Conservation (phyloP, 2,329 filamentous ascomycete genomes). For the Microsporum audouinii region DNA sequence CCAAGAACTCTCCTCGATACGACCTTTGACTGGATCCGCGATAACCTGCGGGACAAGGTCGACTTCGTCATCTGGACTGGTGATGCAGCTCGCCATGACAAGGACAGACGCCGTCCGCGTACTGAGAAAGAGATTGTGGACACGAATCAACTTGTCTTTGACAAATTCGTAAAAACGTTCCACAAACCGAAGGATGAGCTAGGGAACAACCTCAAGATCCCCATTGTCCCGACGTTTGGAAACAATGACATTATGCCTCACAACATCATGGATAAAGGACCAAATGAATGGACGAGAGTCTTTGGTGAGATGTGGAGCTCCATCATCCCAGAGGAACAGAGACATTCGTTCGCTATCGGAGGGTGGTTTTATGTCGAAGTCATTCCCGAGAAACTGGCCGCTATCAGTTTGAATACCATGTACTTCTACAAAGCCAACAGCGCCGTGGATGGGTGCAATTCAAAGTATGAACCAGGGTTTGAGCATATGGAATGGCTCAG, state of each 20-base stretch:
- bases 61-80: slow-evolving; percentile 93
- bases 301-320: slow-evolving; percentile 69
- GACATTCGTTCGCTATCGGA: slow-evolving; percentile 79
- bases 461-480: slow-evolving; percentile 72
- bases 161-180: slow-evolving; percentile 67
- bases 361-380: slow-evolving; percentile 95
- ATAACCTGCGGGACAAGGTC: slow-evolving; percentile 63
- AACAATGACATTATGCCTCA: slow-evolving; percentile 98
- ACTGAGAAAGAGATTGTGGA: slow-evolving; percentile 62
- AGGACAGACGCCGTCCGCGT: slow-evolving; percentile 68
- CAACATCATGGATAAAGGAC: slow-evolving; percentile 78
- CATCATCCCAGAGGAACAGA: slow-evolving; percentile 87
- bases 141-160: slow-evolving; percentile 63
- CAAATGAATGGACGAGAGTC: slow-evolving; percentile 70
- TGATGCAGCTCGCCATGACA: slow-evolving; percentile 81
- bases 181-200: slow-evolving; percentile 4
- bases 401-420: slow-evolving; percentile 91
- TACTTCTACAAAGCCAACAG: slow-evolving; percentile 93
- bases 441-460: slow-evolving; percentile 79
- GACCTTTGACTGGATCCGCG: slow-evolving; percentile 78
- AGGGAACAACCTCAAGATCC: slow-evolving; percentile 52
- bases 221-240: slow-evolving; percentile 79
- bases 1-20: slow-evolving; percentile 70
- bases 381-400: slow-evolving; percentile 70
- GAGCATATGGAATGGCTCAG: slow-evolving; percentile 95